Base-by-base conservation (phyloP, 306 rosid species). In the Begonia masoniana region DNA sequence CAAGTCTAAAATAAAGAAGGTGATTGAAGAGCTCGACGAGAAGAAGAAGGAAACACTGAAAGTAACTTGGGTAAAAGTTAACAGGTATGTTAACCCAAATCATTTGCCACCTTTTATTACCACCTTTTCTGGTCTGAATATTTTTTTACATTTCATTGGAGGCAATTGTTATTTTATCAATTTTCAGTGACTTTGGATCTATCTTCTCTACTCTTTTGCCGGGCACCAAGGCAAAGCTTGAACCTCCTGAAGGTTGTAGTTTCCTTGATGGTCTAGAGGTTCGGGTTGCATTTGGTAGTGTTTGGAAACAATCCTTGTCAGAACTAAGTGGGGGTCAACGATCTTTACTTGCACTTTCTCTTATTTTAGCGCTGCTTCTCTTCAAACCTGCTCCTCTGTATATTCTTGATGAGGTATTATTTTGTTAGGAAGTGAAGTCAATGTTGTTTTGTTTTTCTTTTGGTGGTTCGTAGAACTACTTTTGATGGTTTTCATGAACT, bases 291-390 rank as follows among this genome's bases (percentile, higher is more conserved):
- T 91, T 91, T 78, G 97, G 97, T 55, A 62, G 88, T 65, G 96
- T 85, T 54, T 91, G 97, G 97, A 91, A 85, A 74, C 97, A 91
- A 75, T 83, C 97, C 13, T 78, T 91, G 66, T 91, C 97, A 19
- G 97, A 91, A 71, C 67, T 91, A 51, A 91, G 97, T 75, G 97
- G 97, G 58, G 97, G 97, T 47, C 97, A 91, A 72, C 83, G 97
- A 71, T 91, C 97, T 50, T 79, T 91, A 63, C 94, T 91, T 50
- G 97, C 97, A 58, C 94, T 91, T 57, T 85, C 96, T 59, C 74
- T 91, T 51, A 91, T 91, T 65, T 72, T 91, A 68, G 96, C 97
- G 13, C 76, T 91, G 74, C 96, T 91, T 68, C 94, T 91, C 47
- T 91, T 91, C 70, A 91, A 91, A 63, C 97, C 97, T 41, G 97